Conservation (phyloP, 805 yeast species). For the Lachancea waltii region DNA sequence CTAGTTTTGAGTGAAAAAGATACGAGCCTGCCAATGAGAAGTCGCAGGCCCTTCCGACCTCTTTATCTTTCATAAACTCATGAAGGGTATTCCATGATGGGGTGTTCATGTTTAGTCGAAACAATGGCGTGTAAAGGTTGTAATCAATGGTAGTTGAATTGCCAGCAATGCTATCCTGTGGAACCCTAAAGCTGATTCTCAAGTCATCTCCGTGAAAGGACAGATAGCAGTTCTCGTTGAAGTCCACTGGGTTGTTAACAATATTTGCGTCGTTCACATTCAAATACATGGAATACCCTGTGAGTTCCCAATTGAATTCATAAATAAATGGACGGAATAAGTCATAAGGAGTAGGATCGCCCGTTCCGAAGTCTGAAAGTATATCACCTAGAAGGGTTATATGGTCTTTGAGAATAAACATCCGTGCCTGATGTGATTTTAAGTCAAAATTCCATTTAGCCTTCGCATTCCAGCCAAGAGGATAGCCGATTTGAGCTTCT, state of each 20-base stretch:
- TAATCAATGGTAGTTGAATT: slow-evolving; percentile 48
- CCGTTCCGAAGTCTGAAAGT: slow-evolving; percentile 68
- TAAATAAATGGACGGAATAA: slow-evolving; percentile 68
- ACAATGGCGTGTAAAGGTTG: slow-evolving; percentile 46
- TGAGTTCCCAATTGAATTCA: slow-evolving; percentile 51
- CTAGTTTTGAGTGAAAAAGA: slow-evolving; percentile 51
- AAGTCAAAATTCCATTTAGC: slow-evolving; percentile 61
- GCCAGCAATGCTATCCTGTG: slow-evolving; percentile 49
- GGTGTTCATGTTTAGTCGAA: slow-evolving; percentile 59
- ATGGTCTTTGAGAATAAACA: slow-evolving; percentile 79
- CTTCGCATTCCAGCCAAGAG: slow-evolving; percentile 77
- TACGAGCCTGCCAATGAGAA: slow-evolving; percentile 61
- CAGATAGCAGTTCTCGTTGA: slow-evolving; percentile 69
- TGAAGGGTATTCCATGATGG: slow-evolving; percentile 91
- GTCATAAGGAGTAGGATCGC: slow-evolving; percentile 66
- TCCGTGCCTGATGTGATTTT: slow-evolving; percentile 43
- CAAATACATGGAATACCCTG: slow-evolving; percentile 53
- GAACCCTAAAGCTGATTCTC: slow-evolving; percentile 44
- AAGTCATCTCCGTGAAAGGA: slow-evolving; percentile 63
- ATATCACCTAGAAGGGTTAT: slow-evolving; percentile 65
- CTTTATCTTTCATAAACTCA: slow-evolving; percentile 56
- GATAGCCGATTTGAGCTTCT: slow-evolving; percentile 55
- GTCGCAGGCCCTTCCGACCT: slow-evolving; percentile 61
- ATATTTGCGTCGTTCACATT: slow-evolving; percentile 86
- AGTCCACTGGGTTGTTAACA: slow-evolving; percentile 81